Base-by-base conservation (phyloP, 345 rosid species). In the Syzygium aromaticum region DNA sequence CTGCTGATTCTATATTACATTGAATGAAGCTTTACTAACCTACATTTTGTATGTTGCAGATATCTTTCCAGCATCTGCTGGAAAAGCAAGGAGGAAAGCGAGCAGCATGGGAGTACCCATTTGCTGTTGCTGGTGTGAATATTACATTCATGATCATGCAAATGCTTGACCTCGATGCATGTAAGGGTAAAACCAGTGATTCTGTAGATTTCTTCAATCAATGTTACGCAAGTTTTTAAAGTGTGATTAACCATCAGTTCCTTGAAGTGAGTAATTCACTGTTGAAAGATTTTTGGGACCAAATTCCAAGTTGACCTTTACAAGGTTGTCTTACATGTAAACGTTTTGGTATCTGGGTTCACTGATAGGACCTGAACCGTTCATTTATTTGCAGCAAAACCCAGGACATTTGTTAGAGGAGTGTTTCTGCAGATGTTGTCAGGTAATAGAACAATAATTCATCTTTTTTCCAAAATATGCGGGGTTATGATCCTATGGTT, bases 51-150 rank as follows among this genome's bases (percentile, higher is more conserved):
- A 13, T 77, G 33, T 73, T 86, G 91, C 93, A 97, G 99, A 93
- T 87, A 86, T 95, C 98, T 13, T 97, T 95, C 90, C 98, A 96
- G 83, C 57, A 85, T 43, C 90, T 97, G 52, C 87, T 97, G 28
- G 91, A 90, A 77, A 97, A 95, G 91, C 95, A 95, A 40, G 98
- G 93, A 83, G 99, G 98, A 27, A 91, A 94, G 86, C 90, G 98
- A 93, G 93, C 98, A 16, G 98, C 93, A 2, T 97, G 98, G 99
- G 98, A 97, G 83, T 97, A 97, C 85, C 99, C 99, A 13, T 97
- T 97, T 78, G 99, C 99, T 77, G 99, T 97, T 89, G 99, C 98
- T 64, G 99, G 99, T 27, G 96, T 97, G 85, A 97, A 97, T 89
- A 89, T 97, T 27, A 97, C 99, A 11, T 97, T 97, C 93, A 97